Evolutionary conservation across 306 rosid species (phyloP).

Genomic region (Calophaca sinica): DNA sequence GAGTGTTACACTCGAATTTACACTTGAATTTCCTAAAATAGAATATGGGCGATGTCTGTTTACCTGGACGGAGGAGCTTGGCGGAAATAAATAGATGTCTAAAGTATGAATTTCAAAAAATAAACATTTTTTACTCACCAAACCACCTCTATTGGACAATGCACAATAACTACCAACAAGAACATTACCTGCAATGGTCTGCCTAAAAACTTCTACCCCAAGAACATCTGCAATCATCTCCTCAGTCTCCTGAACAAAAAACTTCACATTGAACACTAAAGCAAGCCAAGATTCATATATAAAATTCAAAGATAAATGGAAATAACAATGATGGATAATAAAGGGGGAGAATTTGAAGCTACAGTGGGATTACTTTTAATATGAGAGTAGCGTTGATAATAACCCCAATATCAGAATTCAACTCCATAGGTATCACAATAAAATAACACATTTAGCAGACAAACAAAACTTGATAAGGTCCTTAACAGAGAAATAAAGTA

Average conservation of each 20-base stretch:
- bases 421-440: too few species aligned
- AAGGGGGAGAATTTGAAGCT: background rate
- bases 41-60: too few species aligned
- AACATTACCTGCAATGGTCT: conserved; percentile 88
- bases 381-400: background rate
- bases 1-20: too few species aligned
- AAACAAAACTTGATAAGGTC: background rate
- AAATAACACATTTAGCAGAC: conserved; percentile 2
- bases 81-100: background rate
- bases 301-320: conserved; percentile 17
- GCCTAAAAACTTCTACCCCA: conserved; percentile 96
- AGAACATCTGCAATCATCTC: conserved; percentile 94
- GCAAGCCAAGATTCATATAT: conserved; percentile 12
- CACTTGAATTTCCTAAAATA: too few species aligned
- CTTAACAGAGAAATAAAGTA: background rate
- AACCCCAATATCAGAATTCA: background rate
- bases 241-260: conserved; percentile 80
- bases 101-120: background rate
- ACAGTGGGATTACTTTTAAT: background rate
- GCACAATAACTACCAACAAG: conserved; percentile 93
- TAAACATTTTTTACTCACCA: conserved; percentile 60
- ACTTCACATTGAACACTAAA: conserved; percentile 36
- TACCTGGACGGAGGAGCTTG: too few species aligned
- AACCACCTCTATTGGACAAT: conserved; percentile 89
- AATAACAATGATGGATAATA: background rate